Percentiles rank a stretch among this genome's conserved stretches.
Evolutionary conservation across 352 stramenopile species (phyloP).

Genomic region (Globisporangium nagaii): DNA sequence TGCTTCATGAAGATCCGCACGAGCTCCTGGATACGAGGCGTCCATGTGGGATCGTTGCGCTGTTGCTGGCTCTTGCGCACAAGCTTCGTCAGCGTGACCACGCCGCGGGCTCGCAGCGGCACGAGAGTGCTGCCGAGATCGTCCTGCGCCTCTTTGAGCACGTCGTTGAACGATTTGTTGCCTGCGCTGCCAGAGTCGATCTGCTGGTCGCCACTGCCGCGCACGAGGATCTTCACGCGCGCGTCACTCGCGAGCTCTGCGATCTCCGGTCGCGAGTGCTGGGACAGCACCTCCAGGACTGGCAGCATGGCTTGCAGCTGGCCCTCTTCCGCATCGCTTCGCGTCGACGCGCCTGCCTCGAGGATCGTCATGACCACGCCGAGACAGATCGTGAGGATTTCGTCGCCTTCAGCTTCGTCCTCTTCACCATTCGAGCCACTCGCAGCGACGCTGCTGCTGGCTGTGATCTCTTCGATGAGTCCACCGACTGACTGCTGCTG

Average conservation of each 20-base stretch:
- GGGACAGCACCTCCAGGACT: constrained; percentile 53
- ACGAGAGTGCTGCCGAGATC: constrained; percentile 64
- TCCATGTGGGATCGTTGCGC: constrained; percentile 36
- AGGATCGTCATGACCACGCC: constrained; percentile 77
- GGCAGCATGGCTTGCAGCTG: constrained; percentile 57
- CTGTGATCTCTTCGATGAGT: constrained; percentile 7
- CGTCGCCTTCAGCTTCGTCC: constrained; percentile 46
- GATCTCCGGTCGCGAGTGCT: constrained; percentile 47
- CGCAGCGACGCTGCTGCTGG: not conserved
- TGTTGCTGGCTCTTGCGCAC: constrained; percentile 54
- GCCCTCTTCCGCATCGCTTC: constrained; percentile 46
- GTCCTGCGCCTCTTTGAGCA: constrained; percentile 40
- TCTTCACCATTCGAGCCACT: constrained; percentile 12
- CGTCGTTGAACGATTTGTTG: constrained; percentile 42
- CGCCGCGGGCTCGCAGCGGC: constrained; percentile 62
- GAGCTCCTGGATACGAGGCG: constrained; percentile 39
- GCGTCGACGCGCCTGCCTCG: constrained; percentile 46
- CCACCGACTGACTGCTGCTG: not conserved
- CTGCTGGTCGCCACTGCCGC: constrained; percentile 10
- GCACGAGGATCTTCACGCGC: constrained; percentile 58
- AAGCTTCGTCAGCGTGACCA: constrained; percentile 73
- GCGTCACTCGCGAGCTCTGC: constrained; percentile 66
- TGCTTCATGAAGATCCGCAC: constrained; percentile 56
- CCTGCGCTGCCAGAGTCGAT: not conserved
- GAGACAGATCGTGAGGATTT: constrained; percentile 76